A percentile compares a stretch with the other conserved stretches of the same genome.
Conservation (phyloP, 2,329 filamentous ascomycete genomes). For the Didymella keratinophila region DNA sequence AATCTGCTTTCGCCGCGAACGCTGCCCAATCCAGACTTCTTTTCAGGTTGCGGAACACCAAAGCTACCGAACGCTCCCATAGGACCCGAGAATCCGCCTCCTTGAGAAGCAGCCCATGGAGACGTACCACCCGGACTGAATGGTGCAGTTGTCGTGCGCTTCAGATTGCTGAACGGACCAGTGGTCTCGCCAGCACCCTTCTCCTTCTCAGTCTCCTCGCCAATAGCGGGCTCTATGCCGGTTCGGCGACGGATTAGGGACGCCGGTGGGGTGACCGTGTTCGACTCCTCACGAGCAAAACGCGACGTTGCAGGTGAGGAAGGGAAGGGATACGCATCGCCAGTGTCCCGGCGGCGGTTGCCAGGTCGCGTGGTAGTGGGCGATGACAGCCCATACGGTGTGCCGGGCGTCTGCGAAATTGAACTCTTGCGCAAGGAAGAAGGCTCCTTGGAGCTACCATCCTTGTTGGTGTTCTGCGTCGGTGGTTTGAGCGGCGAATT, state of each 20-base stretch:
- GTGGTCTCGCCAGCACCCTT: slow-evolving; percentile 52
- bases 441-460: slow-evolving; percentile 62
- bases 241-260: slow-evolving; percentile 68
- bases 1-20: slow-evolving; percentile 80
- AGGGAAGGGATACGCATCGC: slow-evolving; percentile 69
- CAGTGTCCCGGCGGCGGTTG: slow-evolving; percentile 84
- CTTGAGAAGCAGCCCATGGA: slow-evolving; percentile 67
- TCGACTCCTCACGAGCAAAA: slow-evolving; percentile 70
- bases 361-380: slow-evolving; percentile 77
- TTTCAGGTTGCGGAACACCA: slow-evolving; percentile 68
- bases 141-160: slow-evolving; percentile 64
- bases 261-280: slow-evolving; percentile 66
- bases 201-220: slow-evolving; percentile 62
- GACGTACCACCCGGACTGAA: slow-evolving; percentile 59
- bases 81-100: slow-evolving; percentile 67
- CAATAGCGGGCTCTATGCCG: slow-evolving; percentile 61
- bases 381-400: slow-evolving; percentile 74
- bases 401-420: slow-evolving; percentile 72
- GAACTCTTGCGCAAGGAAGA: slow-evolving; percentile 81
- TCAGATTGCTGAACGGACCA: slow-evolving; percentile 62
- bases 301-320: slow-evolving; percentile 69
- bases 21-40: slow-evolving; percentile 72
- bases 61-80: slow-evolving; percentile 94
- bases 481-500: slow-evolving; percentile 93
- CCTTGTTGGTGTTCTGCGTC: slow-evolving; percentile 71